Percentiles rank a stretch among this genome's conserved stretches.
These are phyloP conservation scores for Boletus patriciae DNA, from an alignment of 768 basidiomycete species.

Conservation along the genomic window DNA sequence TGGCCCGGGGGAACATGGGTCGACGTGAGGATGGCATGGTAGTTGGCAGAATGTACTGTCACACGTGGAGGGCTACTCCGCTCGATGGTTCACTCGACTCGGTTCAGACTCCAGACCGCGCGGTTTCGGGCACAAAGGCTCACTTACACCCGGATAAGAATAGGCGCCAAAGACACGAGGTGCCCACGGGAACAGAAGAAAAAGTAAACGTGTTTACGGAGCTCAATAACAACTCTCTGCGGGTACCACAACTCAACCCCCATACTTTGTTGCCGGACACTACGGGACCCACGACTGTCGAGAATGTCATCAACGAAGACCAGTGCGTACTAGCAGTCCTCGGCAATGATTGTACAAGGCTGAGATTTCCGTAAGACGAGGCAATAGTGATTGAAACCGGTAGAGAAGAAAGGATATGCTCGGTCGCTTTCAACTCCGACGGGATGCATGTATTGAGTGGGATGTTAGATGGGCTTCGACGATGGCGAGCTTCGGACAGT, in stretches of 20 bases:
- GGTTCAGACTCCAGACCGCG: no score
- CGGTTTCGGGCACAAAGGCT: no score
- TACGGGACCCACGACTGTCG: neutral
- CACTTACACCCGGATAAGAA: neutral
- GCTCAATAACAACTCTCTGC: neutral
- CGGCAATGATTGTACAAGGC: neutral
- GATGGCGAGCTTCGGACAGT: neutral
- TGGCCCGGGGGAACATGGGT: slow-evolving; percentile 11
- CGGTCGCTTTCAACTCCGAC: neutral
- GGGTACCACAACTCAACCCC: neutral
- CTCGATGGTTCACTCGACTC: no score
- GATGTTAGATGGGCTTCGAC: neutral
- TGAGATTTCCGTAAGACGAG: neutral
- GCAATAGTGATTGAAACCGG: neutral
- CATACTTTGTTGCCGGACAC: neutral
- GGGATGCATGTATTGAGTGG: neutral
- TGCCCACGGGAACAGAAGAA: neutral
- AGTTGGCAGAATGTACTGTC: no score
- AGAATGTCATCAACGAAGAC: neutral
- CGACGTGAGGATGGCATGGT: neutral
- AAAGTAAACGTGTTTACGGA: neutral
- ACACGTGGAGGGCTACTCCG: no score
- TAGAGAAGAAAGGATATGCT: neutral
- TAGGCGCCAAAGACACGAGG: neutral
- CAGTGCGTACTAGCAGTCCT: neutral